A percentile compares a stretch with the other conserved stretches of the same genome.
Conservation (phyloP, 2,329 filamentous ascomycete species). For the Ciborinia camelliae region DNA sequence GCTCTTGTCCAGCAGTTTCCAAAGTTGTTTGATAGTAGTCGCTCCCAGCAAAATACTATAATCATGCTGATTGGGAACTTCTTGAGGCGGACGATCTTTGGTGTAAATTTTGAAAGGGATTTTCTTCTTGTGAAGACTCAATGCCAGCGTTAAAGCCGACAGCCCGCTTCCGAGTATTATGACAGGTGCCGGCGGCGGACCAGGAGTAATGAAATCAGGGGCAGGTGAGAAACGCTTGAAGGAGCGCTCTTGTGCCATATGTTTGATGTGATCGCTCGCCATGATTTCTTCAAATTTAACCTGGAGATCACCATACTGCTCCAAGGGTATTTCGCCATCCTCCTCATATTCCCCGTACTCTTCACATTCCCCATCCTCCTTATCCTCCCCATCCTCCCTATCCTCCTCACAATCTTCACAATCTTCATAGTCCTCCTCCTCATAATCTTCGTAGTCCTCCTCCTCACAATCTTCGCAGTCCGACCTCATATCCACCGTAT, state of each 20-base stretch:
- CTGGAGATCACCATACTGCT: too few species aligned
- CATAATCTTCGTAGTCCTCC: too few species aligned
- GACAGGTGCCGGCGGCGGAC: not conserved
- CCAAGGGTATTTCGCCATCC: too few species aligned
- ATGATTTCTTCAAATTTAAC: not conserved
- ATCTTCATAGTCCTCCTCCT: too few species aligned
- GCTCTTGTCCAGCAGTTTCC: not conserved
- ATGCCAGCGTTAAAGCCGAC: constrained; percentile 1
- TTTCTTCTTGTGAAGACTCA: not conserved
- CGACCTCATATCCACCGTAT: too few species aligned
- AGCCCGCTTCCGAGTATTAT: constrained; percentile 9
- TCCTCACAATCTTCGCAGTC: too few species aligned
- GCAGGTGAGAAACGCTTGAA: not conserved
- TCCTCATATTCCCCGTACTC: too few species aligned
- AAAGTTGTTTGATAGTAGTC: not conserved
- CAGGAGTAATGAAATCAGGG: not conserved
- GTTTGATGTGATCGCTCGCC: not conserved
- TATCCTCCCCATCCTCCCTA: too few species aligned
- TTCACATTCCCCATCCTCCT: too few species aligned
- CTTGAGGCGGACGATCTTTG: not conserved
- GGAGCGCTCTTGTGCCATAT: not conserved
- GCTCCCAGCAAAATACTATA: not conserved
- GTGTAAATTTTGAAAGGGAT: constrained; percentile 8
- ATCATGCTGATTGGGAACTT: not conserved
- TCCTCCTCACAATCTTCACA: too few species aligned